Conservation (phyloP, 1,284 basidiomycete genomes). For the Neotropicomus parvogracilis region DNA sequence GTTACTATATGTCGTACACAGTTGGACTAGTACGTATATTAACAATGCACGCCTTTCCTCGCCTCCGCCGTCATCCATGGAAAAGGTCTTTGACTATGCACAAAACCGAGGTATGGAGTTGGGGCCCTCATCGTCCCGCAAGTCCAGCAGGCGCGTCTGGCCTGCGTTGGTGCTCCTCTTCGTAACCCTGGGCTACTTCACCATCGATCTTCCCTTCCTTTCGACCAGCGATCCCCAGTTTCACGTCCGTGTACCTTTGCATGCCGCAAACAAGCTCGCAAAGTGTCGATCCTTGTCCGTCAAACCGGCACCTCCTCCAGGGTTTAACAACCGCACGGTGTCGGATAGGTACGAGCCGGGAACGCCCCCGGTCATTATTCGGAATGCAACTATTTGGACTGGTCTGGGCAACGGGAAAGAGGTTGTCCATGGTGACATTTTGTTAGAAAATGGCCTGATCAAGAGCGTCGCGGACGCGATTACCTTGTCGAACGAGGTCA, state of each 20-base stretch:
- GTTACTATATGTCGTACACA: too few relatives aligned
- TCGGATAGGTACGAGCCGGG: conserved; percentile 69
- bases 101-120: neutral
- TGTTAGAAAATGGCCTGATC: conserved; percentile 54
- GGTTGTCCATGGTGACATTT: conserved; percentile 55
- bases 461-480: conserved; percentile 41
- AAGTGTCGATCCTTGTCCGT: conserved; percentile 27
- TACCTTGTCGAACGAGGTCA: neutral
- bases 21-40: too few relatives aligned
- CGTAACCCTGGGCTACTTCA: conserved; percentile 15
- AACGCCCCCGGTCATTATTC: conserved; percentile 56
- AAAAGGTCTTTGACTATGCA: conserved; percentile 4
- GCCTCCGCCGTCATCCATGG: conserved; percentile 9
- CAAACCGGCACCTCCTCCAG: conserved; percentile 45
- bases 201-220: conserved; percentile 12
- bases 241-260: conserved; percentile 19
- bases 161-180: conserved; percentile 17
- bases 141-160: conserved; percentile 13
- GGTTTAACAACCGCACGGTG: conserved; percentile 49
- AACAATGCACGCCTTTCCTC: too few relatives aligned
- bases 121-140: conserved; percentile 9
- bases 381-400: conserved; percentile 82
- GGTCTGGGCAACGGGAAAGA: conserved; percentile 60
- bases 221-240: neutral
- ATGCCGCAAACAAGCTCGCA: conserved; percentile 19